Percentiles rank a stretch among this genome's conserved stretches.
phyloP scores from a whole-genome alignment of 805 yeast genomes.

The Spathaspora passalidarum region DNA sequence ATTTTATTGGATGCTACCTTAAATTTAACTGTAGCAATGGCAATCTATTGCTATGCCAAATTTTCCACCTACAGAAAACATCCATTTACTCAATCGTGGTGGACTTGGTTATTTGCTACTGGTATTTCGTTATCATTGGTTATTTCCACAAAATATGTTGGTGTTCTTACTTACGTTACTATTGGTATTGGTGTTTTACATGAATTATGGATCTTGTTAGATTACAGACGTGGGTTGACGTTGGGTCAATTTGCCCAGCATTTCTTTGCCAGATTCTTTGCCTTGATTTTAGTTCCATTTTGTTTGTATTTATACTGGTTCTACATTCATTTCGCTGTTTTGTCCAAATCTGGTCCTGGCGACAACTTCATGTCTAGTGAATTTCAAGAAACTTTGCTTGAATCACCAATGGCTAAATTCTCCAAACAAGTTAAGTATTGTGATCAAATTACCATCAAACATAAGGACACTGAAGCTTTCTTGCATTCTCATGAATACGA shows the following conservation, averaged over 20 bases:
- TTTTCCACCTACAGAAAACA: slow-evolving; percentile 63
- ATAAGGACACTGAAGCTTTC: slow-evolving; percentile 73
- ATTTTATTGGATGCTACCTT: slow-evolving; percentile 90
- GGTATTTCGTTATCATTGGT: slow-evolving; percentile 89
- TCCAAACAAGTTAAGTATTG: slow-evolving; percentile 71
- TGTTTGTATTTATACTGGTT: slow-evolving; percentile 84
- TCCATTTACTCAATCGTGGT: slow-evolving; percentile 77
- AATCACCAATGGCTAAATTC: slow-evolving; percentile 69
- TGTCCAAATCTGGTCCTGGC: slow-evolving; percentile 91
- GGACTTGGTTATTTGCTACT: slow-evolving; percentile 80
- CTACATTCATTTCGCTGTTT: slow-evolving; percentile 80
- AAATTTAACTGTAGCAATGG: slow-evolving; percentile 75
- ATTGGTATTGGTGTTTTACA: slow-evolving; percentile 82
- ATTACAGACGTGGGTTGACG: slow-evolving; percentile 63
- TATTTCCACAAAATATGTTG: slow-evolving; percentile 94
- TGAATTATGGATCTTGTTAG: slow-evolving; percentile 88
- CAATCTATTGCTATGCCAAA: slow-evolving; percentile 74
- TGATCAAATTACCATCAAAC: slow-evolving; percentile 75
- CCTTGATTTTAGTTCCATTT: slow-evolving; percentile 78
- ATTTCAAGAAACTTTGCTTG: slow-evolving; percentile 89
- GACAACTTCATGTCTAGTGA: slow-evolving; percentile 92
- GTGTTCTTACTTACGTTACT: slow-evolving; percentile 84
- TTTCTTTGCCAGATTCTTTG: slow-evolving; percentile 66
- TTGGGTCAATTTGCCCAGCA: slow-evolving; percentile 60
- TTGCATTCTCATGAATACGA: slow-evolving; percentile 76